Evolutionary conservation across 1,284 basidiomycete genomes (phyloP), one percentile per base, ranked within the genome.

Genomic region (Hymenochaete sp.): DNA sequence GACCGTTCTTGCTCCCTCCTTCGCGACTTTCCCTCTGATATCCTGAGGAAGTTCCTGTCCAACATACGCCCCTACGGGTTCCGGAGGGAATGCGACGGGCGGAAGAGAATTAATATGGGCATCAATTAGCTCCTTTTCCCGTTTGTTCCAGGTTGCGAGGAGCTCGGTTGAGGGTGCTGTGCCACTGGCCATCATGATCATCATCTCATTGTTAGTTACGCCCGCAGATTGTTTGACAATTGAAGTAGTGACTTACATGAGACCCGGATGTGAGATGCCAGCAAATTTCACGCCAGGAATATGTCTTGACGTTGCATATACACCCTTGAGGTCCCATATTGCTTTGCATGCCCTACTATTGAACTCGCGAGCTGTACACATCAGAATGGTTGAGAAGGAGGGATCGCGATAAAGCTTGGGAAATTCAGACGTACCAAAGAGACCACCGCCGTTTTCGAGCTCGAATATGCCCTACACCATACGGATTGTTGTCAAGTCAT

Each of bases 211-310:
- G 31, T 28, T 13, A 25, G n/a, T 26, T 7, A 44, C 2, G 19
- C 13, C 18, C 13, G 11, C 1, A 39, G 19, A 27, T 9, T 16
- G 24, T 29, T 9, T 31, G 9, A 11, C 24, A 41, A 8, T 8
- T 10, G 31, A 24, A 7, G n/a, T 0, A 18, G 9, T 16, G 9
- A 43, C 42, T 6, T 43, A 53, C 52, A 84, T 79, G 24, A 86
- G 67, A 43, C 82, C 82, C 0, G 84, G 82, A 58, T 88, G 85
- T 1, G 80, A 78, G 31, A 87, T 75, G 1, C 84, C 84, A 0
- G 82, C 81, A 56, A 90, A 89, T 26, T 77, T 73, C 5, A 89
- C 83, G 27, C 83, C 82, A 0, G 84, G 84, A 52, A 89, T 78
- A 59, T 86, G 84, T 8, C 83, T 71, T 4, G 79, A 82, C 9